These are phyloP conservation scores for Karstenula rhodostoma DNA, from an alignment of 2,329 filamentous ascomycete genomes.

Conservation along the genomic window DNA sequence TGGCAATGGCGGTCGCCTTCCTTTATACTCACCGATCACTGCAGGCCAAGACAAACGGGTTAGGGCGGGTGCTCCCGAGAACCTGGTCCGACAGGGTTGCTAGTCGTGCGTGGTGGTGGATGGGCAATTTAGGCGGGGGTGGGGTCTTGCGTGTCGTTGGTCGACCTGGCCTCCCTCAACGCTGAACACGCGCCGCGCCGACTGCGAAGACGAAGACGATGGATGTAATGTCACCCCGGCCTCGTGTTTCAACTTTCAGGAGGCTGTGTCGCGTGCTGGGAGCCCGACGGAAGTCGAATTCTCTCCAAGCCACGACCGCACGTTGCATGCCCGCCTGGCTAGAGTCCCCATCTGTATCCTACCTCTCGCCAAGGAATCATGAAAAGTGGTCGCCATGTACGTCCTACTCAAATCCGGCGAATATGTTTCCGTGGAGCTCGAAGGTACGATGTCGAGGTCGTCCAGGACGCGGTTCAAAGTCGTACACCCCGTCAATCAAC, in stretches of 20 bases:
- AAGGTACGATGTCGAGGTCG: constrained; percentile 36
- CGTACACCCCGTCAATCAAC: constrained; percentile 46
- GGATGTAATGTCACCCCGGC: neutral
- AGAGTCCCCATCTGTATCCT: neutral
- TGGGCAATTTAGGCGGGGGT: constrained; percentile 11
- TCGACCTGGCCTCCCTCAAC: neutral
- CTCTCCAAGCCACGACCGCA: neutral
- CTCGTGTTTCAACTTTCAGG: neutral
- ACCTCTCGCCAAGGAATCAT: constrained; percentile 23
- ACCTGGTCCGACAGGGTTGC: constrained; percentile 20
- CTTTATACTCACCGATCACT: constrained; percentile 11
- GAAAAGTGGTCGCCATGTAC: constrained; percentile 42
- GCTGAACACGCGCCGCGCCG: neutral
- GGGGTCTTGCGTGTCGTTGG: neutral
- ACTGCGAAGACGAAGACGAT: neutral
- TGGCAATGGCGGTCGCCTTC: constrained; percentile 1
- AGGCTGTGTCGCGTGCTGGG: neutral
- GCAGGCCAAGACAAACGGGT: constrained; percentile 7
- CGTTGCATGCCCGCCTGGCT: neutral
- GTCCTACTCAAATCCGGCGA: constrained; percentile 42
- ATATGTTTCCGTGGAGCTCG: constrained; percentile 38
- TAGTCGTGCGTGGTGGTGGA: constrained; percentile 2
- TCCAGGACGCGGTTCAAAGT: constrained; percentile 39
- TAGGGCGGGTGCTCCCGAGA: constrained; percentile 5
- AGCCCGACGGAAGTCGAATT: neutral